Evolutionary conservation across 768 basidiomycete species (phyloP), one percentile per base, ranked within the genome.

Genomic region (Asterophora lycoperdoides): DNA sequence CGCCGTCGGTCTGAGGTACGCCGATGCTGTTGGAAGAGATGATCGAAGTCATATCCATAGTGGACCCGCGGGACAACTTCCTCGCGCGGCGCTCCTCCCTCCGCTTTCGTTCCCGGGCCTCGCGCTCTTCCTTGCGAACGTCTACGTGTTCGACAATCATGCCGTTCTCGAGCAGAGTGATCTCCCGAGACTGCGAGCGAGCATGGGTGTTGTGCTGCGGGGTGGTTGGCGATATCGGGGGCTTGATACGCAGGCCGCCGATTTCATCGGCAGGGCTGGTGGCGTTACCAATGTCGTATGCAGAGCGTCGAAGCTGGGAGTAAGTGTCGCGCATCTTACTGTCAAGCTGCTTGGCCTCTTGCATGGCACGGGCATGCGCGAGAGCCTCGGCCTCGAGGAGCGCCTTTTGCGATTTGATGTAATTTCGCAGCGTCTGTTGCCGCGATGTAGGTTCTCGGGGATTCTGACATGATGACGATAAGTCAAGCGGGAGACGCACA

Each of bases 141-240:
- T 93, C 80, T 32, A 93, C 86, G 52, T 89, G 86, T 58, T 94
- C 92, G 7, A 93, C 84, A 44, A 92, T 88, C 76, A 93, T 83
- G 3, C 90, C 90, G 55, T 89, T 93, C 65, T 92, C 86, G 17
- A 94, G 77, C 8, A 93, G 70, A 0, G 89, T 89, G 11, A 89
- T 75, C 47, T 92, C 86, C 29, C 86, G 78, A 34, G 82, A 81
- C 46, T 81, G 77, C 17, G 70, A 73, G 26, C 77, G 78, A 29
- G 63, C 65, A 53, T 79, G 77, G 18, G 60, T 54, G 20, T 67
- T 67, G 39, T 70, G 66, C 11, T 67, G 60, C n/a, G 65, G 69
- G 4, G 67, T 48, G 11, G 67, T 63, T 4, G 76, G 72, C 6
- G 76, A 70, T 30, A 72, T 70, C 20, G 82, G 79, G 19, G 83